Evolutionary conservation across 495 filamentous ascomycete genomes (phyloP).

Genomic region (Penicillium lagena): DNA sequence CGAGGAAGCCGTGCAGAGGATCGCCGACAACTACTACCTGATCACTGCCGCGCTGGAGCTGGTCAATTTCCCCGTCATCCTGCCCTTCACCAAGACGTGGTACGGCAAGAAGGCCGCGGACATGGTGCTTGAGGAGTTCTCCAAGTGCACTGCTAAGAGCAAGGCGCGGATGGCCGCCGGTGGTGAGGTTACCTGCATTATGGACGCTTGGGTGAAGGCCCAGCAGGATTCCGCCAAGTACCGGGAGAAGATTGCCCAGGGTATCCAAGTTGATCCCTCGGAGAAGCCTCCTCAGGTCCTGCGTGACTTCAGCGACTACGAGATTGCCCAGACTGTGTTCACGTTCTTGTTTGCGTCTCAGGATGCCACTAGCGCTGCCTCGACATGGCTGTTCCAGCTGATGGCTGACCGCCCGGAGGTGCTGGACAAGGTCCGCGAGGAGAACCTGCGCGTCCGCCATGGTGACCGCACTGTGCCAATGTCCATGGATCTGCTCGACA

Average conservation of each 20-base stretch:
- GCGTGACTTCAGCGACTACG: slow-evolving; percentile 82
- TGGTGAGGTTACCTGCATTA: slow-evolving; percentile 80
- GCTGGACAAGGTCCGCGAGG: slow-evolving; percentile 84
- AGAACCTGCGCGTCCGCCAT: slow-evolving; percentile 73
- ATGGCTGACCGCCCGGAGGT: slow-evolving; percentile 91
- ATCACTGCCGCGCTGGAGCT: slow-evolving; percentile 95
- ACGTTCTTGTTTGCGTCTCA: slow-evolving; percentile 98
- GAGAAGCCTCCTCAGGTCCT: slow-evolving; percentile 79
- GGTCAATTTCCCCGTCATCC: slow-evolving; percentile 97
- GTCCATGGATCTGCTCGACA: slow-evolving; percentile 78
- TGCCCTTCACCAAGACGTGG: slow-evolving; percentile 94
- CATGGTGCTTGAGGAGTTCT: slow-evolving; percentile 85
- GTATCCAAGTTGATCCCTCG: slow-evolving; percentile 55
- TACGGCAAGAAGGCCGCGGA: slow-evolving; percentile 94
- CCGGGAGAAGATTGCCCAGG: slow-evolving; percentile 64
- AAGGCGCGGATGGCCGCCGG: slow-evolving; percentile 90
- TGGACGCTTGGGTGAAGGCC: slow-evolving; percentile 86
- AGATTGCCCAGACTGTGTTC: slow-evolving; percentile 92
- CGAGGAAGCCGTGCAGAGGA: slow-evolving; percentile 85
- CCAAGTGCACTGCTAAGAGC: slow-evolving; percentile 86
- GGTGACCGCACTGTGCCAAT: slow-evolving; percentile 68
- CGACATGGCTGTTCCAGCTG: slow-evolving; percentile 92
- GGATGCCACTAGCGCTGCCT: slow-evolving; percentile 89
- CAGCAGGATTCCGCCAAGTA: slow-evolving; percentile 79
- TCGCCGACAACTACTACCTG: slow-evolving; percentile 93